phyloP scores from a whole-genome alignment of 768 basidiomycete species.

The Imleria badia region DNA sequence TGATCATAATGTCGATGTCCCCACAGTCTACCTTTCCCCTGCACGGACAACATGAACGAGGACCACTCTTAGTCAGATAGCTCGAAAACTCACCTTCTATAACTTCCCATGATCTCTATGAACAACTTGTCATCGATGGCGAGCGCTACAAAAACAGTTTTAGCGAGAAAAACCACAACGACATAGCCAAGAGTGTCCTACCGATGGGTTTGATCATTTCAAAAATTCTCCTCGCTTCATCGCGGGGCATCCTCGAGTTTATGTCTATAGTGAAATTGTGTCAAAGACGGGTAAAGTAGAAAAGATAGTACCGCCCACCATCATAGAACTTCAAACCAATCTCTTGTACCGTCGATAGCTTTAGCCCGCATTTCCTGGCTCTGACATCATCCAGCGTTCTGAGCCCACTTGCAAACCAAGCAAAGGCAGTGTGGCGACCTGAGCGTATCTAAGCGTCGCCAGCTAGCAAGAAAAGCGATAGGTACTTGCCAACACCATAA shows the following conservation, averaged over 20 bases:
- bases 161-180: not conserved
- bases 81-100: conserved; percentile 53
- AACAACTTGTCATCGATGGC: conserved; percentile 67
- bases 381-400: conserved; percentile 75
- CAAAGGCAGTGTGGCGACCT: conserved; percentile 66
- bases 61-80: not conserved
- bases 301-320: conserved; percentile 40
- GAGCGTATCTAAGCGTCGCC: not conserved
- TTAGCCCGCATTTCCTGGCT: conserved; percentile 58
- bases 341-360: conserved; percentile 56
- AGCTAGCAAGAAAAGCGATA: not conserved
- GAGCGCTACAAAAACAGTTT: conserved; percentile 52
- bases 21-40: conserved; percentile 84
- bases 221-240: conserved; percentile 74
- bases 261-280: conserved; percentile 54
- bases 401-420: conserved; percentile 77
- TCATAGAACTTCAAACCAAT: conserved; percentile 72
- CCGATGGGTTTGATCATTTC: conserved; percentile 71
- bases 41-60: not conserved
- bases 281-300: not conserved
- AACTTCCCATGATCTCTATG: conserved; percentile 92
- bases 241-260: conserved; percentile 80
- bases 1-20: conserved; percentile 90
- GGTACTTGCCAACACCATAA: conserved; percentile 78
- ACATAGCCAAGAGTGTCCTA: conserved; percentile 27